phyloP scores from a whole-genome alignment of 345 rosid genomes.

The Durio zibethinus region DNA sequence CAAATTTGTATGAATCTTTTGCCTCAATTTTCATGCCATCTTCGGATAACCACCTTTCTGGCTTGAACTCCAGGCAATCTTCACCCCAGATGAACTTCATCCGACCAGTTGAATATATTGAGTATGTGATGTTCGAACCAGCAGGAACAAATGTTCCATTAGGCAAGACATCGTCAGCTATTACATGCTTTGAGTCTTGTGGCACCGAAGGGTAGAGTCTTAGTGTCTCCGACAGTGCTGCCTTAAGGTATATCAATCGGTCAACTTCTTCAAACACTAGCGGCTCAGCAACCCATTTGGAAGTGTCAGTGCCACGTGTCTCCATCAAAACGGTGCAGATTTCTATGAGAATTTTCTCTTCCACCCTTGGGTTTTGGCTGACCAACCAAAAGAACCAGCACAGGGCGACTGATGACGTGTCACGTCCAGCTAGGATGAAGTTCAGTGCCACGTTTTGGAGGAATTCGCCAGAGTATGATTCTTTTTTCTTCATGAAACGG shows the following conservation, averaged over 20 bases:
- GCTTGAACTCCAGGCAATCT: conserved; percentile 58
- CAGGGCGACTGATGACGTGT: conserved; percentile 71
- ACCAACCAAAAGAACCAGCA: conserved; percentile 76
- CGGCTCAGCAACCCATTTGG: conserved; percentile 52
- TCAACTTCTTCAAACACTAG: conserved; percentile 63
- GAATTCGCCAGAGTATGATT: conserved; percentile 55
- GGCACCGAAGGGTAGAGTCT: conserved; percentile 77
- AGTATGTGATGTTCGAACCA: conserved; percentile 63
- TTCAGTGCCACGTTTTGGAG: conserved; percentile 66
- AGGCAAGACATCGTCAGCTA: conserved; percentile 55
- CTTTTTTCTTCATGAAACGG: conserved; percentile 69
- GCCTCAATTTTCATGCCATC: conserved; percentile 27
- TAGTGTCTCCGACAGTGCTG: conserved; percentile 67
- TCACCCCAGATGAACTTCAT: conserved; percentile 67
- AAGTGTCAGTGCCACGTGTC: conserved; percentile 47
- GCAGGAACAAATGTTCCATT: conserved; percentile 61
- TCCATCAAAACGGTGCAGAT: conserved; percentile 48
- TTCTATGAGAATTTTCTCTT: conserved; percentile 58
- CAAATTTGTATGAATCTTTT: conserved; percentile 48
- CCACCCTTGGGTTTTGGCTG: conserved; percentile 44
- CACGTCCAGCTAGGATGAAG: conserved; percentile 84
- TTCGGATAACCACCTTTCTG: conserved; percentile 59
- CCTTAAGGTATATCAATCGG: conserved; percentile 57
- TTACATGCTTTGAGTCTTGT: conserved; percentile 62
- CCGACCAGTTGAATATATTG: conserved; percentile 59